A percentile compares a stretch with the other conserved stretches of the same genome.
phyloP scores from a whole-genome alignment of 352 stramenopile species.

The Globisporangium nagaii region DNA sequence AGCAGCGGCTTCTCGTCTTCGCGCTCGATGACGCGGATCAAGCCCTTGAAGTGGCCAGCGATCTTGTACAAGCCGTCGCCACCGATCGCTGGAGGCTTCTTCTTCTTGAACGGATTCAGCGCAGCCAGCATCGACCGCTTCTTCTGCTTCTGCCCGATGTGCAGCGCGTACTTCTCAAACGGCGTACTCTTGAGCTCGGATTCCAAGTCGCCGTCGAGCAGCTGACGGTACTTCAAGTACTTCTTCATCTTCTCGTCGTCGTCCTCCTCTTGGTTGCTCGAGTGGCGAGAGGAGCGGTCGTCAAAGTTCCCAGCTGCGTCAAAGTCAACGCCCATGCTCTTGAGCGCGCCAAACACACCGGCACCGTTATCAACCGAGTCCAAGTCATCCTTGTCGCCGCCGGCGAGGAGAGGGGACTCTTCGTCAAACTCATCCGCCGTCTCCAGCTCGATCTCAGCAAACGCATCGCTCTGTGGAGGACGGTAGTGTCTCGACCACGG shows the following conservation, averaged over 20 bases:
- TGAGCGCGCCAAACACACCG: constrained; percentile 80
- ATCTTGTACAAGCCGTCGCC: constrained; percentile 68
- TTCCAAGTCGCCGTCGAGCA: constrained; percentile 68
- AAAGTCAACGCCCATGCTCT: constrained; percentile 81
- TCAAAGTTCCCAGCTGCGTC: constrained; percentile 61
- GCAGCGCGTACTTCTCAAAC: constrained; percentile 86
- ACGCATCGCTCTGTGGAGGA: constrained; percentile 54
- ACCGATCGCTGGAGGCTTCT: constrained; percentile 24
- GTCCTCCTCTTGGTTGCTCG: constrained; percentile 42
- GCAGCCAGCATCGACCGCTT: constrained; percentile 52
- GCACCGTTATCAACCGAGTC: constrained; percentile 70
- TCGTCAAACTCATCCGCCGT: constrained; percentile 49
- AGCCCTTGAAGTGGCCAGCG: constrained; percentile 87
- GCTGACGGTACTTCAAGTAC: constrained; percentile 71
- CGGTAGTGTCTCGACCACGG: constrained; percentile 78
- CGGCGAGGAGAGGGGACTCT: constrained; percentile 42
- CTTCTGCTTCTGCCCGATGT: constrained; percentile 78
- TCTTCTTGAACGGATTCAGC: constrained; percentile 74
- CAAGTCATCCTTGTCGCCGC: constrained; percentile 18
- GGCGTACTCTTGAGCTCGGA: constrained; percentile 75
- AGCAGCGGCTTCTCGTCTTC: constrained; percentile 78
- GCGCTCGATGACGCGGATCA: constrained; percentile 85
- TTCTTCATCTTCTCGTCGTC: constrained; percentile 65
- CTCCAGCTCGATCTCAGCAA: constrained; percentile 68
- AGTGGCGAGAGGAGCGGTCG: constrained; percentile 42